Base-by-base conservation (phyloP, 2,329 filamentous ascomycete genomes). In the Curvularia eragrostidis region DNA sequence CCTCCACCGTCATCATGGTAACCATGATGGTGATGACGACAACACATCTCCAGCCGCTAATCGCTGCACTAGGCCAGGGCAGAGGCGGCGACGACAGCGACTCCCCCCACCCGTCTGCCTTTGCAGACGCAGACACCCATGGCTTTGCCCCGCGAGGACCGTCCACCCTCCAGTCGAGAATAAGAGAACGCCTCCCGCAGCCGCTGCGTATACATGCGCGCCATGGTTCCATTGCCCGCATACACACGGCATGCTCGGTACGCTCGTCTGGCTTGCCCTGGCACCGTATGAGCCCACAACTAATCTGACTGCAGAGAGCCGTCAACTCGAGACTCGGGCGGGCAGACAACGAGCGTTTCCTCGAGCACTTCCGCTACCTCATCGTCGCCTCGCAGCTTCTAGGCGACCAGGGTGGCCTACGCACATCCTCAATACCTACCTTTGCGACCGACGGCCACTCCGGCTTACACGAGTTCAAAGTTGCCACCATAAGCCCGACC, bases 331-430 rank as follows among this genome's bases (percentile, higher is more conserved):
- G 86, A 60, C 84, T 96, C 62, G 89, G 91, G 54, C 84, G 89
- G 64, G 87, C 86, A 66, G 93, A 96, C 68, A 96, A 93, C 73
- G 85, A 89, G 66, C 89, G 88, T 65, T 97, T 97, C 70, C 84
- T 97, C 58, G 93, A 97, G 77, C 90, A 93, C 72, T 97, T 97
- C 71, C 90, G 93, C 63, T 97, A 97, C 78, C 90, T 91, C 21
- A 91, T 97, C 64, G 90, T 97, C 71, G 93, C 93, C 49, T 97
- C 93, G 21, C 93, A 97, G 74, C 84, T 97, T 13, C 82, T 97
- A 39, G 92, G 87, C 69, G 90, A 90, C 39, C 78, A 79, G 60
- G 77, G 75, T 26, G 71, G 77, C 13, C 59, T 81, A 42, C 76
- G 77, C 34, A 56, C 75, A 10, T 54, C 72, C 19, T 57, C 73